These are phyloP conservation scores for Starmerella apis DNA, from an alignment of 805 yeast species.

Conservation along the genomic window DNA sequence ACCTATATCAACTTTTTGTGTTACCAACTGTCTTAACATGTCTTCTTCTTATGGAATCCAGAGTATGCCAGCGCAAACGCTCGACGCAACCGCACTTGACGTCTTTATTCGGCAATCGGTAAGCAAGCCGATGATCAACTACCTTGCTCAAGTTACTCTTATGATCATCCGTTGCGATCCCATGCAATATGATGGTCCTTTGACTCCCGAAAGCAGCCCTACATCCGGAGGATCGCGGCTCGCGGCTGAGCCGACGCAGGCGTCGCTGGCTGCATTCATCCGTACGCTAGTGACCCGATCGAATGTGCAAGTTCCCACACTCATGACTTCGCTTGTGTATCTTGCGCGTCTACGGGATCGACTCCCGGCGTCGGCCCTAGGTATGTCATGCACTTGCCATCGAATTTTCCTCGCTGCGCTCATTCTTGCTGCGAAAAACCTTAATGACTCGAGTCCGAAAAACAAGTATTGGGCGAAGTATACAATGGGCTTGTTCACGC, in stretches of 20 bases:
- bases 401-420: slow-evolving; percentile 82
- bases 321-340: slow-evolving; percentile 85
- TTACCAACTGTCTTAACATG: background rate
- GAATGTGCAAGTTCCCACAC: slow-evolving; percentile 87
- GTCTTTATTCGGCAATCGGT: slow-evolving; percentile 36
- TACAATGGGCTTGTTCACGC: slow-evolving; percentile 70
- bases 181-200: slow-evolving; percentile 23
- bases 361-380: slow-evolving; percentile 79
- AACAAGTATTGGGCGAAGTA: slow-evolving; percentile 94
- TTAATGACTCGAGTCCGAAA: slow-evolving; percentile 89
- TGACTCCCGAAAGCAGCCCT: slow-evolving; percentile 22
- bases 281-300: slow-evolving; percentile 62
- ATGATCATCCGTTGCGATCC: slow-evolving; percentile 34
- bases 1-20: no score
- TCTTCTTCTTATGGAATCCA: background rate
- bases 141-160: slow-evolving; percentile 35
- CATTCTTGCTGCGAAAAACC: slow-evolving; percentile 80
- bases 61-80: slow-evolving; percentile 6
- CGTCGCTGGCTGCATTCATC: slow-evolving; percentile 44
- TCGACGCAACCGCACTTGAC: slow-evolving; percentile 34
- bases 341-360: slow-evolving; percentile 63
- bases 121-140: slow-evolving; percentile 34
- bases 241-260: slow-evolving; percentile 27
- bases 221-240: slow-evolving; percentile 10
- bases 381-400: slow-evolving; percentile 83